Conservation (phyloP, 2,329 filamentous ascomycete species). For the Alternaria gaisen region DNA sequence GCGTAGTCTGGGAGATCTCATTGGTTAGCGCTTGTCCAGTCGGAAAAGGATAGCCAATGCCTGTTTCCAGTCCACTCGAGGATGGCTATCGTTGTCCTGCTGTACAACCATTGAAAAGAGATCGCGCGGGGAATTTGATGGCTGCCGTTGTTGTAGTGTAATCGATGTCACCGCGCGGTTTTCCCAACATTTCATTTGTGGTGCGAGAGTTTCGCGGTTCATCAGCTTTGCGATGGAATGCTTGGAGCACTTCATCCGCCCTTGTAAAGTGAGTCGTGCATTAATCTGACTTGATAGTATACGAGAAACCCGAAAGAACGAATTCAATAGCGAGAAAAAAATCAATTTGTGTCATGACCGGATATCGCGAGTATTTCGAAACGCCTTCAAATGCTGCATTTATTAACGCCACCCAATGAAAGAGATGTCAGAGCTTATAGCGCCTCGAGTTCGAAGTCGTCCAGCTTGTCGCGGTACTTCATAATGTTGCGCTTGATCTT, state of each 20-base stretch:
- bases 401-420: conserved; percentile 32
- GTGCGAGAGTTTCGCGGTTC: not conserved
- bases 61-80: not conserved
- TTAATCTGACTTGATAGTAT: not conserved
- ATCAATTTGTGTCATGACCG: conserved; percentile 2
- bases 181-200: not conserved
- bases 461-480: conserved; percentile 92
- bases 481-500: conserved; percentile 98
- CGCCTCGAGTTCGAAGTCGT: conserved; percentile 83
- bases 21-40: conserved; percentile 14
- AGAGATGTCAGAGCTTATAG: conserved; percentile 21
- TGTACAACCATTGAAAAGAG: not conserved
- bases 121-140: not conserved
- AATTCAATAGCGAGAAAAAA: not conserved
- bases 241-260: not conserved
- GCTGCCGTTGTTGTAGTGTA: not conserved
- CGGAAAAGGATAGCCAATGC: conserved; percentile 36
- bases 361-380: conserved; percentile 23
- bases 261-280: not conserved
- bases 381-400: conserved; percentile 29
- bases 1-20: conserved; percentile 12
- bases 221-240: not conserved
- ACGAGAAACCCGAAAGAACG: not conserved
- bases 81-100: conserved; percentile 18
- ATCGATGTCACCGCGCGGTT: not conserved